Base-by-base conservation (phyloP, 805 yeast genomes). In the Wickerhamomyces alni region DNA sequence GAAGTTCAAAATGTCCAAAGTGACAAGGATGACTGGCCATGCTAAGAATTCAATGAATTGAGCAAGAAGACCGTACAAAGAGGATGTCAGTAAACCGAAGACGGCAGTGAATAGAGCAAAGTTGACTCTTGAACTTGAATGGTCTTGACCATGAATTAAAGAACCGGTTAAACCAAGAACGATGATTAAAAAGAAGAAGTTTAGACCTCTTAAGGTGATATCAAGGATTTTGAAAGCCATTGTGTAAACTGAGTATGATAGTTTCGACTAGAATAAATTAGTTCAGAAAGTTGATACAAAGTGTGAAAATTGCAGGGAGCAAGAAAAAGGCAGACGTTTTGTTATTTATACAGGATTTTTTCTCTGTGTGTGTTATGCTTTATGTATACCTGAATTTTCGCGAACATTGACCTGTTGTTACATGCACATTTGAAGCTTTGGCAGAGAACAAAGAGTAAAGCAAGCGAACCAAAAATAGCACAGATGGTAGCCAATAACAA, bases 111-210 rank as follows among this genome's bases (percentile, higher is more conserved):
- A 93, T 43, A 93, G 77, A 48, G 74, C 82, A 64, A 84, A 88
- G 72, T 87, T 88, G 48, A 93, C 94, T 66, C 93, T 93, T 36
- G 95, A 80, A 52, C 63, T 66, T 40, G 59, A 48, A 31, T 48
- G 29, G 59, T 75, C 69, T 56, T 75, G 79, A 46, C 83, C 74
- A 45, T 86, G 85, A 43, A 87, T 82, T 55, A 91, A 76, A n/a
- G 93, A 82, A 51, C 88, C 96, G 49, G 93, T 77, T 56, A 91
- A 73, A 62, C 96, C 99, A 46, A 93, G 77, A 40, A 80, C 75
- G 56, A 89, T 77, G 43, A 80, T 79, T 48, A 88, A 74, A 66
- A 87, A 80, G 54, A 77, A 68, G 57, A 89, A 82, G 72, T 87
- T 84, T 38, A 80, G 52, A 33, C 64, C 68, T 72, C 99, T 85